Evolutionary conservation across 2,329 filamentous ascomycete genomes (phyloP), one percentile per base, ranked within the genome.

Genomic region (Arthrobotrys entomopaga): DNA sequence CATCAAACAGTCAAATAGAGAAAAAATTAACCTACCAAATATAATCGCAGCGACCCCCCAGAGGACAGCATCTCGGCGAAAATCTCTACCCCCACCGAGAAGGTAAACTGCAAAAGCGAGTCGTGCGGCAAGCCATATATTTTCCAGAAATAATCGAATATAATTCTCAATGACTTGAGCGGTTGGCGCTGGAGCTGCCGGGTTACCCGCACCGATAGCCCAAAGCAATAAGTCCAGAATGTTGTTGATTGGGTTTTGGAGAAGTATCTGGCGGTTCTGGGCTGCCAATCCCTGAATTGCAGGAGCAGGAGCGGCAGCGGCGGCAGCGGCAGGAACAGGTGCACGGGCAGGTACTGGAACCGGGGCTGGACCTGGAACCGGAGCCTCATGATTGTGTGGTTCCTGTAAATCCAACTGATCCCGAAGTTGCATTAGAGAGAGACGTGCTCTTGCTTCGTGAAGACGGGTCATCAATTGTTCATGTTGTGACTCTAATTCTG

Each of bases 21-120:
- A 19, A 40, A n/a, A 15, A 15, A 48, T 19, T 2, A 15, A 20
- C 76, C 56, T 76, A 78, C 77, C 54, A 58, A 79, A 79, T 13
- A 79, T 77, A 15, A 77, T 52, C 11, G 73, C 58, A 6, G 77
- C 77, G 20, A 76, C 65, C 49, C 49, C 46, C 34, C 75, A 77
- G n/a, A 79, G 63, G n/a, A 76, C 53, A 10, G 77, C 24, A 59
- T 77, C 77, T 16, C 78, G 73, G 16, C 70, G 65, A 63, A 75
- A 76, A n/a, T 77, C 77, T 19, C 76, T 76, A 16, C 77, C 77
- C 0, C 77, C 77, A 11, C 77, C 76, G 13, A 79, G 73, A 13
- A 79, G 46, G 19, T 77, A 58, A 1, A 79, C 76, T 16, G 77
- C 78, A 22, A 79, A 74, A 0, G 64, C 64, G 3, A 79, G 40